Percentiles rank a stretch among this genome's conserved stretches.
Conservation (phyloP, 768 basidiomycete species). For the Auricularia auricula-judae region DNA sequence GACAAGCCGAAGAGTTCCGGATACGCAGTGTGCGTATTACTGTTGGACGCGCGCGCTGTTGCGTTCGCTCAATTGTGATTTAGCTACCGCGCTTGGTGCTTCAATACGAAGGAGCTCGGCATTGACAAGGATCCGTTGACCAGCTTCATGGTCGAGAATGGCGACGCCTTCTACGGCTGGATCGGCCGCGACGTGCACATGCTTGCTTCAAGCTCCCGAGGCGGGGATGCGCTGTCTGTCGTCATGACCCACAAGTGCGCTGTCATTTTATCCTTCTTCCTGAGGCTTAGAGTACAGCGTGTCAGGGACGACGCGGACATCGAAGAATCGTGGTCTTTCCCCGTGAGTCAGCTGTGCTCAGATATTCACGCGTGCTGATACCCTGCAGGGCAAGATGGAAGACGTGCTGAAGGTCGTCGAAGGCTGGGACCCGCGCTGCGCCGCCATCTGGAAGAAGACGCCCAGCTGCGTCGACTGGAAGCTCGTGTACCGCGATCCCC, state of each 20-base stretch:
- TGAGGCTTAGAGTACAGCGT: not conserved
- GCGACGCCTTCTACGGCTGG: conserved; percentile 12
- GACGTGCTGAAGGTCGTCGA: conserved; percentile 15
- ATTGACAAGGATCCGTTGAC: conserved; percentile 13
- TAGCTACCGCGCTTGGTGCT: conserved; percentile 12
- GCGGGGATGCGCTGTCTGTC: conserved; percentile 12
- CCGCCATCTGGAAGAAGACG: conserved; percentile 15
- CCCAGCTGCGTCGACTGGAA: conserved; percentile 18
- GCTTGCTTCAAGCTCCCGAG: conserved; percentile 11
- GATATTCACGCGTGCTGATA: not conserved
- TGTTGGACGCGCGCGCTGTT: too few species aligned
- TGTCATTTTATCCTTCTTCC: not conserved
- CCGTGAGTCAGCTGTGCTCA: conserved; percentile 4
- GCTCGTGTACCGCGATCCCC: conserved; percentile 16
- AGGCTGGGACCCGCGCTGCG: conserved; percentile 17
- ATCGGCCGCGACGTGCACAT: conserved; percentile 15
- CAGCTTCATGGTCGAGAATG: conserved; percentile 7
- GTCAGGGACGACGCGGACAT: conserved; percentile 14
- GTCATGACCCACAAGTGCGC: conserved; percentile 15
- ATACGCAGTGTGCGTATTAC: conserved; percentile 13
- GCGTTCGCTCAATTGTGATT: not conserved
- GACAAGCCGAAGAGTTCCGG: conserved; percentile 15
- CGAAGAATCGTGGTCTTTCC: conserved; percentile 12
- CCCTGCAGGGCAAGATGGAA: conserved; percentile 10
- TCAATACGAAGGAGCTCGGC: conserved; percentile 12